Percentiles rank a stretch among this genome's conserved stretches.
phyloP scores from a whole-genome alignment of 305 asterid species.

The Withania somnifera region DNA sequence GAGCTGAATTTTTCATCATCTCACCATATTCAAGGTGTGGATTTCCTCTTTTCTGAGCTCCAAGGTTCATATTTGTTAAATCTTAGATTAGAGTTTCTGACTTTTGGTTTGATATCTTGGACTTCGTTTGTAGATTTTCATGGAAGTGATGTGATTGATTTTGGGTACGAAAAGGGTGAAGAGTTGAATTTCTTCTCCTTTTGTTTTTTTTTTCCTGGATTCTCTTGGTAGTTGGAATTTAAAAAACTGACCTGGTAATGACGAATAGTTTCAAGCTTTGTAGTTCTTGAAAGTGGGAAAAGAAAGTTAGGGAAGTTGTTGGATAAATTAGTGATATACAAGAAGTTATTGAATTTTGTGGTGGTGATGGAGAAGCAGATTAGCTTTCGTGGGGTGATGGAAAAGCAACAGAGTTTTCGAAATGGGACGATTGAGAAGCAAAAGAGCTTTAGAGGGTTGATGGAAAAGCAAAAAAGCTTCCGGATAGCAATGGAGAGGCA shows the following conservation, averaged over 20 bases:
- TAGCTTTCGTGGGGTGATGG: constrained; percentile 42
- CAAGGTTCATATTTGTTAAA: too few relatives aligned
- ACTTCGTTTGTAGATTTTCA: not conserved
- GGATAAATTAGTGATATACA: not conserved
- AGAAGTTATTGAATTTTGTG: constrained; percentile 1
- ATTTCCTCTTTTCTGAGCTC: not conserved
- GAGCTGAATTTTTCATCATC: not conserved
- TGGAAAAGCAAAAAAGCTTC: constrained; percentile 95
- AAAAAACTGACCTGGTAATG: constrained; percentile 13
- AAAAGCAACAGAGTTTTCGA: constrained; percentile 63
- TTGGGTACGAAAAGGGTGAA: constrained; percentile 6
- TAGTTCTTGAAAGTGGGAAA: constrained; percentile 7
- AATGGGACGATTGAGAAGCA: constrained; percentile 50
- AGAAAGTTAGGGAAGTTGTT: not conserved
- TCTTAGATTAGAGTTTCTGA: not conserved
- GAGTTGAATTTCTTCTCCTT: constrained; percentile 1
- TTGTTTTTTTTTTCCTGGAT: constrained; percentile 13
- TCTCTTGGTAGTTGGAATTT: constrained; percentile 4
- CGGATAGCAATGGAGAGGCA: constrained; percentile 91
- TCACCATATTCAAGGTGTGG: not conserved
- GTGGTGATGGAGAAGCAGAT: constrained; percentile 57
- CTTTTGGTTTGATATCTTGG: not conserved
- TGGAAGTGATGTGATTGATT: not conserved
- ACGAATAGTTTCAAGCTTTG: constrained; percentile 14
- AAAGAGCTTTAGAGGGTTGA: constrained; percentile 73